These are phyloP conservation scores for Aurinia saxatilis DNA, from an alignment of 345 rosid genomes.

Conservation along the genomic window DNA sequence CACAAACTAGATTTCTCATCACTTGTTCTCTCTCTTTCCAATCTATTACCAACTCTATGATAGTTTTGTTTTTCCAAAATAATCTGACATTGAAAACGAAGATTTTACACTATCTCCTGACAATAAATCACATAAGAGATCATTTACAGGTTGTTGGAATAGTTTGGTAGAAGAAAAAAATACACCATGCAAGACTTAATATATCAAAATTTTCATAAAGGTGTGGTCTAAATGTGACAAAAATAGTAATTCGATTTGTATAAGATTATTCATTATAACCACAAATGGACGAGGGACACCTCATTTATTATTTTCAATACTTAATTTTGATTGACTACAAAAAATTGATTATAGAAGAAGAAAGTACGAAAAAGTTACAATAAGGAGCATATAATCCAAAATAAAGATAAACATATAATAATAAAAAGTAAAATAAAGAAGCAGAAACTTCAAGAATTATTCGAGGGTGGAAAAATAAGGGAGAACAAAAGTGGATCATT, in stretches of 20 bases:
- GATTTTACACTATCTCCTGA: too few relatives aligned
- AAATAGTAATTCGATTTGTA: not conserved
- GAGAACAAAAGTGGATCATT: constrained; percentile 19
- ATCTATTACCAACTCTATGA: too few relatives aligned
- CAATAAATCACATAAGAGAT: not conserved
- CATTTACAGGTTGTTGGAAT: not conserved
- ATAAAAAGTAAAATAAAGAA: constrained; percentile 20
- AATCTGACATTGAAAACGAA: too few relatives aligned
- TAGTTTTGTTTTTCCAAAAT: too few relatives aligned
- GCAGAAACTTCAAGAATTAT: constrained; percentile 34
- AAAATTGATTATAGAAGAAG: not conserved
- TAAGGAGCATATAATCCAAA: constrained; percentile 24
- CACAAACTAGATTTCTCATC: not conserved
- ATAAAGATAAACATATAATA: constrained; percentile 23
- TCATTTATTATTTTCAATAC: not conserved
- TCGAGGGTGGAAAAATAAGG: constrained; percentile 20
- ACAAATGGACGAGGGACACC: not conserved
- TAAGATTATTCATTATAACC: not conserved
- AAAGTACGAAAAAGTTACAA: constrained; percentile 14
- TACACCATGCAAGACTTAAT: not conserved
- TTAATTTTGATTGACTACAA: not conserved
- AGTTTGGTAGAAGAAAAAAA: not conserved
- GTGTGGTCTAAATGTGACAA: not conserved
- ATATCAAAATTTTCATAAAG: not conserved
- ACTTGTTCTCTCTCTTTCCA: not conserved